These are phyloP conservation scores for Monilinia polystroma DNA, from an alignment of 2,329 filamentous ascomycete species.

Conservation along the genomic window DNA sequence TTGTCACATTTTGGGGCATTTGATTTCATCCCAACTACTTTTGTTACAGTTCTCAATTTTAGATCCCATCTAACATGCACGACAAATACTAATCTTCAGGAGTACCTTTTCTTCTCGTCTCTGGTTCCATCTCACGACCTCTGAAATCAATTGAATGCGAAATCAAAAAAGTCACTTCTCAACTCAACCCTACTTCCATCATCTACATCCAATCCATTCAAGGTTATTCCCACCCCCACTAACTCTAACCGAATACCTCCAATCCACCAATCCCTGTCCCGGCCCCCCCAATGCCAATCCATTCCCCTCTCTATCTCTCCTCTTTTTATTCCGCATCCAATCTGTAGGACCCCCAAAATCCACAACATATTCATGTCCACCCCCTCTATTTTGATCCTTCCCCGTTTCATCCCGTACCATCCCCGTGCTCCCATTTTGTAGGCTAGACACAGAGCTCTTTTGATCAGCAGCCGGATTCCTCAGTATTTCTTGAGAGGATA, in stretches of 20 bases:
- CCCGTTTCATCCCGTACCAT: not conserved
- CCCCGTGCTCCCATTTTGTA: not conserved
- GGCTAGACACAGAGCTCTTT: not conserved
- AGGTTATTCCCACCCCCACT: not conserved
- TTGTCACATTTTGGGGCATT: no score
- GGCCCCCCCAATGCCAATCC: not conserved
- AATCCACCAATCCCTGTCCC: not conserved
- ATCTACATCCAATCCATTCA: not conserved
- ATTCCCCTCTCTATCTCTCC: not conserved
- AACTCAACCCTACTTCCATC: not conserved
- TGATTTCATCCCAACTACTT: not conserved
- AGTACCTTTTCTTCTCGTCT: not conserved
- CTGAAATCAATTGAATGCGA: no score
- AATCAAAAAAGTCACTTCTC: not conserved
- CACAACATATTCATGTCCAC: not conserved
- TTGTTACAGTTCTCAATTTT: not conserved
- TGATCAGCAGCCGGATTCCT: not conserved
- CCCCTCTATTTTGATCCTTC: not conserved
- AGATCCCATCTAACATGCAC: not conserved
- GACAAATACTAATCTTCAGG: not conserved
- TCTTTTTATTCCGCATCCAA: not conserved
- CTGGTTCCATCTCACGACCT: not conserved
- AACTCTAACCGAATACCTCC: conserved; percentile 3
- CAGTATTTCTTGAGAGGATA: not conserved
- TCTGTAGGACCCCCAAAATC: not conserved